Base-by-base conservation (phyloP, 305 asterid genomes). In the Solanum aculeatissimum region DNA sequence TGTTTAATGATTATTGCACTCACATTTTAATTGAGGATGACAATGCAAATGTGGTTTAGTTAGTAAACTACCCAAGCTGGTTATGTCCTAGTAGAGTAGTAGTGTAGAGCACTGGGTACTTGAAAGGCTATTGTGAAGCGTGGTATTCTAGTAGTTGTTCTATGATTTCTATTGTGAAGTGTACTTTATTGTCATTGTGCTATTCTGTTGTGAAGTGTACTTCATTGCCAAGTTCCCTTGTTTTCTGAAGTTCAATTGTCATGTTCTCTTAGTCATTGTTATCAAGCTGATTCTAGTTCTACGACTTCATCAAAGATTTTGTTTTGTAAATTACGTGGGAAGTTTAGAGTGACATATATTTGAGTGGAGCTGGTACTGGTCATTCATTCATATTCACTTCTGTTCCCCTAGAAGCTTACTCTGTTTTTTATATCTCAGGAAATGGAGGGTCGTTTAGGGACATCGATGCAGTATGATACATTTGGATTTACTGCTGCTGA, bases 401-500 rank as follows among this genome's bases (percentile, higher is more conserved):
- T 53, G 66, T 29, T 78, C 45, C 82, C 49, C 8, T 51, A 29
- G 29, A 78, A 51, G 47, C 49, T 78, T 18, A 53, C 29, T 51
- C 47, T 78, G 45, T 78, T 78, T 77, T 78, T 77, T 78, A 51
- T 43, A 53, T 78, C 49, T 18, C 85, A 96, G 99, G 99, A 96
- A 65, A 55, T 95, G 96, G 98, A 94, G 86, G 95, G 93, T 55
- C 92, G 89, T 68, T 79, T 96, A 86, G 94, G 88, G 81, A 91
- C 97, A 80, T 94, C 98, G 79, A 89, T 90, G 93, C 93, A 95
- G 87, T 96, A 93, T 85, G 99, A 96, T 87, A 96, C 98, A 19
- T 96, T 96, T 89, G 98, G 99, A 70, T 93, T 92, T 84, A 96
- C 98, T 42, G 95, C 98, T 38, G 95, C 94, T 23, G 98, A 95